Evolutionary conservation across 208 protist genomes (phyloP).

Genomic region (Leishmania gerbilli): DNA sequence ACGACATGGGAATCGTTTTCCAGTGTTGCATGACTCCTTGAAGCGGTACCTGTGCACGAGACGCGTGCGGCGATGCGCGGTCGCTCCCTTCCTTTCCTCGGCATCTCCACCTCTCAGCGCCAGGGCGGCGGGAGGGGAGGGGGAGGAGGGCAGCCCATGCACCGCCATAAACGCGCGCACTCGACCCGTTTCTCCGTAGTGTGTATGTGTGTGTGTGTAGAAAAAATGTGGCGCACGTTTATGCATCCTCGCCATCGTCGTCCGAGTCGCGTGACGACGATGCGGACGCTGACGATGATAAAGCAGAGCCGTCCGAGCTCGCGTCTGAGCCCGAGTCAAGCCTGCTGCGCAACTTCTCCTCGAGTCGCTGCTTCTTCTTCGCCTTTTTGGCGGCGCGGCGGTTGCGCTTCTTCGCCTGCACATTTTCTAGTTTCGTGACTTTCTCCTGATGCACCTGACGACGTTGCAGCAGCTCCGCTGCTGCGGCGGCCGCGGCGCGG

Average conservation of each 20-base stretch:
- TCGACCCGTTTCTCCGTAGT: background rate
- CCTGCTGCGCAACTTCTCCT: conserved; percentile 10
- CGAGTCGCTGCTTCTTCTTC: conserved; percentile 21
- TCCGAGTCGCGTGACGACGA: conserved; percentile 12
- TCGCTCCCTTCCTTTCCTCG: background rate
- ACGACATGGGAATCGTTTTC: background rate
- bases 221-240: background rate
- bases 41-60: background rate
- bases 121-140: background rate
- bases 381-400: conserved; percentile 36
- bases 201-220: background rate
- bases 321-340: conserved; percentile 1
- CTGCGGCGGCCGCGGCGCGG: conserved; percentile 36
- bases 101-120: no score
- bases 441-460: conserved; percentile 52
- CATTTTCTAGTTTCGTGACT: conserved; percentile 35
- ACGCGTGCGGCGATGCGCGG: background rate
- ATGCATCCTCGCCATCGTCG: background rate
- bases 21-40: background rate
- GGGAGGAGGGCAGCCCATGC: background rate
- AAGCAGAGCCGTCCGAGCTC: background rate
- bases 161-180: background rate
- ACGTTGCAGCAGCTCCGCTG: conserved; percentile 30
- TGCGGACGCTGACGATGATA: conserved; percentile 7
- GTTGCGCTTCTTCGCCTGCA: conserved; percentile 64